Conservation (phyloP, 441 rosid species). For the Jatropha multifida region DNA sequence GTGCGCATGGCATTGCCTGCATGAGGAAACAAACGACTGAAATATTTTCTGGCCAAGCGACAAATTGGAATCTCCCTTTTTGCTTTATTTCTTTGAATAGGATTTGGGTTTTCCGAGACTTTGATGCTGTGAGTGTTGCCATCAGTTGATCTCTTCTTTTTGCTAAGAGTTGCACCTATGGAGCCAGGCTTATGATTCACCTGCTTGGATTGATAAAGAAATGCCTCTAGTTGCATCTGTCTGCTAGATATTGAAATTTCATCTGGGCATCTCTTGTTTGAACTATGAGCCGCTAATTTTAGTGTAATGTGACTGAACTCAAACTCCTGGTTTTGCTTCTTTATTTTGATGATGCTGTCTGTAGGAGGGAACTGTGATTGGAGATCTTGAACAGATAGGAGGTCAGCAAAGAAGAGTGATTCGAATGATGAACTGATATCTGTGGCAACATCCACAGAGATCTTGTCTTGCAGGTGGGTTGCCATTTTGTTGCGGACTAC, state of each 20-base stretch:
- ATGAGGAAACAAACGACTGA: constrained; percentile 35
- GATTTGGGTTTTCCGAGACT: constrained; percentile 15
- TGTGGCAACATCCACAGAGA: constrained; percentile 30
- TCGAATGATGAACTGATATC: constrained; percentile 25
- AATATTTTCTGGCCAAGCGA: constrained; percentile 29
- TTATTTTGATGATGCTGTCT: constrained; percentile 1
- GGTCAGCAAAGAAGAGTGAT: constrained; percentile 43
- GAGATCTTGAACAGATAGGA: constrained; percentile 41
- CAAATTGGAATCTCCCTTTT: constrained; percentile 24
- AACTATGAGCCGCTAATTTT: constrained; percentile 10
- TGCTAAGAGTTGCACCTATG: constrained; percentile 19
- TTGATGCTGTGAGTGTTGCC: background rate
- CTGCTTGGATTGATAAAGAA: constrained; percentile 29
- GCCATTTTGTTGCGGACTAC: constrained; percentile 33
- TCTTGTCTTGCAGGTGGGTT: constrained; percentile 24
- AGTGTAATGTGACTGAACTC: constrained; percentile 25
- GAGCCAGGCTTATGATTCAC: constrained; percentile 17
- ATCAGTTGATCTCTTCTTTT: constrained; percentile 16
- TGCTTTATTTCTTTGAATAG: constrained; percentile 25
- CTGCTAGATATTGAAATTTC: constrained; percentile 20
- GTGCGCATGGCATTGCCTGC: constrained; percentile 37
- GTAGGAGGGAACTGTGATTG: constrained; percentile 20
- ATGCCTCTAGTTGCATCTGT: constrained; percentile 28
- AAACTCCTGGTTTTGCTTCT: constrained; percentile 28
- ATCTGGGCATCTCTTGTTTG: constrained; percentile 8